Conservation (phyloP, 495 filamentous ascomycete genomes). For the Penicillium lagena region DNA sequence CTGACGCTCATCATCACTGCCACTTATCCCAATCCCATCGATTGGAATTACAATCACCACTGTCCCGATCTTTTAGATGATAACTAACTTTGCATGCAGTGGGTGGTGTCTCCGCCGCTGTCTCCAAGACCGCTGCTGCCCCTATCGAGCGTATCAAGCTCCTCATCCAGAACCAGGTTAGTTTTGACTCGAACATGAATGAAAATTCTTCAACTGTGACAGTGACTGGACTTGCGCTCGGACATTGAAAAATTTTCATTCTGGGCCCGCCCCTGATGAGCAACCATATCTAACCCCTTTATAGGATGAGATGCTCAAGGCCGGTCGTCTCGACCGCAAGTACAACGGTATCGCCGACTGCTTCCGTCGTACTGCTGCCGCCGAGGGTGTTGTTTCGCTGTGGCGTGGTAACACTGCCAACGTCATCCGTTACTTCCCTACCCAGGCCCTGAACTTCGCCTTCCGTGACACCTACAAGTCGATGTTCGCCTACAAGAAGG, state of each 20-base stretch:
- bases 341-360: conserved; percentile 93
- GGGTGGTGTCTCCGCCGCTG: conserved; percentile 99
- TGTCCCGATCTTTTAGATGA: too few species aligned
- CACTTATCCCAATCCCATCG: too few species aligned
- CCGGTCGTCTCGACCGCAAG: conserved; percentile 94
- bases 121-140: conserved; percentile 99
- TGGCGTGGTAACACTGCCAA: conserved; percentile 99
- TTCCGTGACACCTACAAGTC: conserved; percentile 99
- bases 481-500: conserved; percentile 99
- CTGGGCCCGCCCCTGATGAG: conserved; percentile 1
- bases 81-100: conserved; percentile 43
- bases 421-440: conserved; percentile 99
- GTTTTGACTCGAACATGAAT: conserved; percentile 3
- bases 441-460: conserved; percentile 99
- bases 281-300: conserved; percentile 9
- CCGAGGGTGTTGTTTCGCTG: conserved; percentile 77
- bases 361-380: conserved; percentile 79
- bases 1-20: background rate
- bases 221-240: background rate
- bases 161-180: conserved; percentile 99
- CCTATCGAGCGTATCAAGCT: conserved; percentile 99
- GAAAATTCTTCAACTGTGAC: background rate
- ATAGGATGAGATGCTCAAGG: conserved; percentile 99
- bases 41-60: too few species aligned
- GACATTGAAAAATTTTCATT: conserved; percentile 5